Percentiles rank a stretch among this genome's conserved stretches.
Evolutionary conservation across 75 land plant species (phyloP).

Genomic region (Isoetes taiwanensis): DNA sequence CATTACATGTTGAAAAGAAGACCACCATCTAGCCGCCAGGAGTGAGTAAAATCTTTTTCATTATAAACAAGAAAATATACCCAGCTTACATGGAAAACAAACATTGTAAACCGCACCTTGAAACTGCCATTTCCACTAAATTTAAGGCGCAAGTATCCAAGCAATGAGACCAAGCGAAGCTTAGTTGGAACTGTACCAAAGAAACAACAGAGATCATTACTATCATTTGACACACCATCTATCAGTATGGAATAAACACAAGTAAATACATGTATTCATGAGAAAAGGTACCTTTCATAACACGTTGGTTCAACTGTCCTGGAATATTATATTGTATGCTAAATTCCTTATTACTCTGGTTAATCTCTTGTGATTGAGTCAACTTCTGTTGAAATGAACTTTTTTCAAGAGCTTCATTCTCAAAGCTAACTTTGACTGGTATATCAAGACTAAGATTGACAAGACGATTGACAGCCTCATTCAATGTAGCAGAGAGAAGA

Average conservation of each 20-base stretch:
- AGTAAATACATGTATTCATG: neutral
- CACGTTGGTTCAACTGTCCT: conserved; percentile 58
- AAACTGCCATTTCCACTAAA: conserved; percentile 36
- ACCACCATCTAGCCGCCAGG: too few relatives aligned
- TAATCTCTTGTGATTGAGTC: conserved; percentile 8
- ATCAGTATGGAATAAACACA: too few relatives aligned
- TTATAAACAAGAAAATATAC: too few relatives aligned
- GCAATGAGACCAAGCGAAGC: conserved; percentile 55
- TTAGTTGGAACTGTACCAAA: conserved; percentile 78
- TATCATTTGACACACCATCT: too few relatives aligned
- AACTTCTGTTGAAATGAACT: neutral
- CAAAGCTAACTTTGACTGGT: conserved; percentile 68
- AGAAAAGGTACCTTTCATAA: conserved; percentile 47
- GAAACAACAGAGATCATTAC: neutral
- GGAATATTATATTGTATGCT: conserved; percentile 61
- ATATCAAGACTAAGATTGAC: conserved; percentile 70
- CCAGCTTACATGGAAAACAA: too few relatives aligned
- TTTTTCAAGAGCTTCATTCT: conserved; percentile 18
- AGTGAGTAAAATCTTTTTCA: too few relatives aligned
- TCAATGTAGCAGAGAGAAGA: conserved; percentile 83
- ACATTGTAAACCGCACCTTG: conserved; percentile 62
- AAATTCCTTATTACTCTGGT: conserved; percentile 1
- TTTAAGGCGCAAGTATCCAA: conserved; percentile 48
- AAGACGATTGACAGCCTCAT: conserved; percentile 76
- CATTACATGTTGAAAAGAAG: too few relatives aligned